Conservation (phyloP, 345 rosid genomes). For the Eucalyptus fibrosa region DNA sequence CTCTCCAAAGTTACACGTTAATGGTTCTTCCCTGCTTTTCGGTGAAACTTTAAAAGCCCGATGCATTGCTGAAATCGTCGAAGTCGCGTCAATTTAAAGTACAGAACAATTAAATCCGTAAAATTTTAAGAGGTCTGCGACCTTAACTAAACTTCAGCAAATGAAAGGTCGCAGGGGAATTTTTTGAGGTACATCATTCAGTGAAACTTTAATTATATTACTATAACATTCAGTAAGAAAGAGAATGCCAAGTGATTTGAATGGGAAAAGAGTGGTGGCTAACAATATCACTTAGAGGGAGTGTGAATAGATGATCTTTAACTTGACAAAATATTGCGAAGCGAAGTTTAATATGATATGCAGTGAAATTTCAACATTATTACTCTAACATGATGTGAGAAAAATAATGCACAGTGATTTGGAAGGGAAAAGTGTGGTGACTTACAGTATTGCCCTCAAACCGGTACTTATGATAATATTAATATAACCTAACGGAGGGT, state of each 20-base stretch:
- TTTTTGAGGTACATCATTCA: not conserved
- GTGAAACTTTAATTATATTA: not conserved
- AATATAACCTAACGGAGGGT: no score
- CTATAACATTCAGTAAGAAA: not conserved
- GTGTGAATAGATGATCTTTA: no score
- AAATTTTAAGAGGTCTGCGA: not conserved
- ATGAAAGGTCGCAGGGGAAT: not conserved
- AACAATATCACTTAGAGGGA: no score
- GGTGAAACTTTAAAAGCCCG: not conserved
- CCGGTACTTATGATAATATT: accelerated
- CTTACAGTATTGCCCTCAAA: no score
- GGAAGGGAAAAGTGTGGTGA: not conserved
- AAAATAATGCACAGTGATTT: not conserved
- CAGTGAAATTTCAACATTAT: not conserved
- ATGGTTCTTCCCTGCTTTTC: not conserved
- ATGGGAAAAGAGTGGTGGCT: no score
- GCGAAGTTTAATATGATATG: no score
- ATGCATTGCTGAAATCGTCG: not conserved
- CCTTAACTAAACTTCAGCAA: not conserved
- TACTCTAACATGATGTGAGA: not conserved
- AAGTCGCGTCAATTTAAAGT: not conserved
- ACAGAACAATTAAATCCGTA: not conserved
- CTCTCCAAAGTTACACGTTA: not conserved
- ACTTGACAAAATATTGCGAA: no score
- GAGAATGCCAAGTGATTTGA: not conserved